A percentile compares a stretch with the other conserved stretches of the same genome.
phyloP scores from a whole-genome alignment of 2,329 filamentous ascomycete species.

The Leptographium procerum region DNA sequence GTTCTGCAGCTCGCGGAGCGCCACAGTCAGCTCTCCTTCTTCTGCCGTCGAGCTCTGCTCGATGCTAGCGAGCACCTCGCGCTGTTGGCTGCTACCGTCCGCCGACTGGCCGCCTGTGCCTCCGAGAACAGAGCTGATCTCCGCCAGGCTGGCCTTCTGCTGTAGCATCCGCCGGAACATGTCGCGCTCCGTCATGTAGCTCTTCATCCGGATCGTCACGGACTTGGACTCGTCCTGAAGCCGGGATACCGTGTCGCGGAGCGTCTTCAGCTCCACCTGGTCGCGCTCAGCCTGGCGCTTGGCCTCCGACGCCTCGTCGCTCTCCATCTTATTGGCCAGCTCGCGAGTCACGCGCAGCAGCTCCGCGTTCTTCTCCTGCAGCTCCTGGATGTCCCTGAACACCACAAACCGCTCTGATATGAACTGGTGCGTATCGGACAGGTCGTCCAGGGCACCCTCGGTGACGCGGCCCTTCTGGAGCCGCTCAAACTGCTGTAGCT shows the following conservation, averaged over 20 bases:
- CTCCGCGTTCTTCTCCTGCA: constrained; percentile 81
- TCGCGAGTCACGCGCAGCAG: constrained; percentile 73
- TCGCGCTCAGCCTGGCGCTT: constrained; percentile 52
- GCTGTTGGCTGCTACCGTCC: constrained; percentile 41
- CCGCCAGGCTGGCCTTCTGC: constrained; percentile 49
- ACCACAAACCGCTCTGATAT: constrained; percentile 84
- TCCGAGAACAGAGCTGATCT: constrained; percentile 59
- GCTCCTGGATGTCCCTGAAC: constrained; percentile 73
- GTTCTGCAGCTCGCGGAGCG: constrained; percentile 76
- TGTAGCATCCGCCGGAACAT: constrained; percentile 95
- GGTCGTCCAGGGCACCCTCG: constrained; percentile 58
- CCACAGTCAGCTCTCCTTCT: constrained; percentile 59
- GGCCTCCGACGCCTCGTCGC: constrained; percentile 65
- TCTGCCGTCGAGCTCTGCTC: constrained; percentile 47
- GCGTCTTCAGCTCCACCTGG: constrained; percentile 58
- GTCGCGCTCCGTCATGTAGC: constrained; percentile 89
- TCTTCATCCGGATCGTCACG: constrained; percentile 74
- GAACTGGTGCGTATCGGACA: constrained; percentile 76
- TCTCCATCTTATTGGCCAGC: constrained; percentile 81
- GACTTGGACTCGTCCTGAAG: constrained; percentile 76
- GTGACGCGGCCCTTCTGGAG: constrained; percentile 65
- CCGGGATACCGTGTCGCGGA: constrained; percentile 20
- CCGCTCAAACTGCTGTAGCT: constrained; percentile 64
- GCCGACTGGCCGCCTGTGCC: constrained; percentile 40
- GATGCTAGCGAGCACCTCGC: constrained; percentile 38